Evolutionary conservation across 73 alveolate species (phyloP), one percentile per base, ranked within the genome.

Genomic region (Chromera velia): DNA sequence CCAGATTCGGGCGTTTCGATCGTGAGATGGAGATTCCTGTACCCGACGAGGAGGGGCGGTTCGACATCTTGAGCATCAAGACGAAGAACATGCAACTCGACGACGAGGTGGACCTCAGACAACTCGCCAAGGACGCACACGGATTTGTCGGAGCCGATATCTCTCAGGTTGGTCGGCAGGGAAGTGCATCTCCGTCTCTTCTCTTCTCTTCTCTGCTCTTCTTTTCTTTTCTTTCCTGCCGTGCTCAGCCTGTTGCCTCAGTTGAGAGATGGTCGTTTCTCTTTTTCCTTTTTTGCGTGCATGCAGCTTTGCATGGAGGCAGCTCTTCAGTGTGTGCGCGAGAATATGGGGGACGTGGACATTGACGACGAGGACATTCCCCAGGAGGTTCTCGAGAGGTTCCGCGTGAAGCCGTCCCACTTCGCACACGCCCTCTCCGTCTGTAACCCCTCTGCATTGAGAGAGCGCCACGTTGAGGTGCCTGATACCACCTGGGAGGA

Each of bases 401-500:
- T 90, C 83, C 96, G 96, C 46, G 95, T 93, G 66, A 94, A 95
- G 63, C 81, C 89, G 55, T 96, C 91, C 75, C 91, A 93, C 86
- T 93, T 93, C 89, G 88, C 88, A 63, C 86, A 90, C 68, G 92
- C 93, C 68, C 88, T 89, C 89, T 96, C 97, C 71, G 95, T 72
- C 47, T 30, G 81, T 55, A 86, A 86, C 85, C 93, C 90, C 32
- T 76, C 89, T 29, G 76, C 90, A 28, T 71, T 88, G 49, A 83
- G 92, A 83, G 93, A 88, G 72, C 84, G 89, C 55, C 83, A 84
- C 32, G 98, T 93, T 31, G 99, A 94, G 88, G 94, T 93, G 63
- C 97, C 99, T 28, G 89, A 93, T 81, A 95, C 91, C 74, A 91
- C 89, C 74, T 94, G 99, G 99, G 98, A 92, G 74, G 99, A 95